A percentile compares a stretch with the other conserved stretches of the same genome.
These are phyloP conservation scores for Penicillium silybi DNA, from an alignment of 495 filamentous ascomycete species.

Conservation along the genomic window DNA sequence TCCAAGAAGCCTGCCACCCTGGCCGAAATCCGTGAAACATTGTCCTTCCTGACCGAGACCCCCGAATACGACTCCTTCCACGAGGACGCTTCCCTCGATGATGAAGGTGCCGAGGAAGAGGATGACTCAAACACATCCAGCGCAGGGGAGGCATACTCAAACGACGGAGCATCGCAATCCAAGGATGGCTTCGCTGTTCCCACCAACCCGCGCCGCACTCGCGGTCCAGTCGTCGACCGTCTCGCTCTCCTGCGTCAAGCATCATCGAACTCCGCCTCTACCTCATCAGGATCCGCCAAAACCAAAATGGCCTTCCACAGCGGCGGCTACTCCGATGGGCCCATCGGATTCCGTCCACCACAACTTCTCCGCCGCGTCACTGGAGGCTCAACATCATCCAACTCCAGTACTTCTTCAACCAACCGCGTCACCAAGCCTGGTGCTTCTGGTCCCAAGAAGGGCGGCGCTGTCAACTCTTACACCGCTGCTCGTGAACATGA, in stretches of 20 bases:
- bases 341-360: conserved; percentile 65
- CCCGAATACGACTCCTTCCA: conserved; percentile 54
- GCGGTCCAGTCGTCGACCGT: conserved; percentile 68
- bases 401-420: conserved; percentile 24
- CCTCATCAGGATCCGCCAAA: conserved; percentile 38
- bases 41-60: conserved; percentile 79
- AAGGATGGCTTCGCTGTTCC: conserved; percentile 35
- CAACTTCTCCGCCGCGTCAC: conserved; percentile 75
- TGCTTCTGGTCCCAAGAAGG: conserved; percentile 62
- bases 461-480: conserved; percentile 72
- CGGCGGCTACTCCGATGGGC: conserved; percentile 32
- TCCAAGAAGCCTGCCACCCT: conserved; percentile 64
- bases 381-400: conserved; percentile 50
- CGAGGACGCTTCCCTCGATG: conserved; percentile 40
- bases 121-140: conserved; percentile 38
- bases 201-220: conserved; percentile 47
- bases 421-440: conserved; percentile 36
- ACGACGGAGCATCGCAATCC: conserved; percentile 24
- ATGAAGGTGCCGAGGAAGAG: conserved; percentile 34
- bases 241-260: conserved; percentile 68
- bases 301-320: conserved; percentile 61
- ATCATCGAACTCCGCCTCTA: conserved; percentile 51
- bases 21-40: conserved; percentile 70
- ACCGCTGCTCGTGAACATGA: conserved; percentile 70
- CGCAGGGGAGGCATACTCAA: conserved; percentile 28